phyloP scores from a whole-genome alignment of 495 filamentous ascomycete species.

The Elasticomyces elasticus region DNA sequence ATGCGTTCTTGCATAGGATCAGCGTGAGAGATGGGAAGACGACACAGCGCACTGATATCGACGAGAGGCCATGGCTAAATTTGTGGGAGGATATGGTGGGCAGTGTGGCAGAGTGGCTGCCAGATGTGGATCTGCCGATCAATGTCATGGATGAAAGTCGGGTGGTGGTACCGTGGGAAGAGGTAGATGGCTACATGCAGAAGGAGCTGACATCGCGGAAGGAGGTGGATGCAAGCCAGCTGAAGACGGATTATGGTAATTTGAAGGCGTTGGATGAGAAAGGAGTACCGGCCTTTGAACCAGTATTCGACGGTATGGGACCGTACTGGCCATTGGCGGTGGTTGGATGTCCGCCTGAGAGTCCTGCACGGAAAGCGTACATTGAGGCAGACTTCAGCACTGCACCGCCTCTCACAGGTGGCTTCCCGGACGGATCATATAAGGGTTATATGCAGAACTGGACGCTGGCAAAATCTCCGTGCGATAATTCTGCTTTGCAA shows the following conservation, averaged over 20 bases:
- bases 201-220: conserved; percentile 16
- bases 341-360: conserved; percentile 27
- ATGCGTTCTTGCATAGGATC: conserved; percentile 21
- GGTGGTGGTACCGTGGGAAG: conserved; percentile 30
- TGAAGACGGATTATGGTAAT: conserved; percentile 7
- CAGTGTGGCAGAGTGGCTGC: conserved; percentile 22
- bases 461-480: conserved; percentile 26
- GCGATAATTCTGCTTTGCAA: conserved; percentile 29
- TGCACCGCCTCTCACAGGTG: conserved; percentile 14
- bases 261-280: conserved; percentile 12
- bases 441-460: conserved; percentile 33
- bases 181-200: conserved; percentile 25
- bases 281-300: conserved; percentile 10
- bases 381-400: conserved; percentile 24
- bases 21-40: conserved; percentile 27
- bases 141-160: conserved; percentile 30
- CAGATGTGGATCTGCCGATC: conserved; percentile 32
- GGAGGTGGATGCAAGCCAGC: conserved; percentile 3
- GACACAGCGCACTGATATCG: conserved; percentile 20
- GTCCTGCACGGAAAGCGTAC: conserved; percentile 22
- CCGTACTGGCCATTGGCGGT: conserved; percentile 29
- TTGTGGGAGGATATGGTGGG: conserved; percentile 25
- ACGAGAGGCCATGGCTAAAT: conserved; percentile 24
- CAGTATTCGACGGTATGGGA: conserved; percentile 19
- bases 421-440: conserved; percentile 19